Evolutionary conservation across 495 filamentous ascomycete genomes (phyloP), one percentile per base, ranked within the genome.

Genomic region (Lophiostoma macrostomum): DNA sequence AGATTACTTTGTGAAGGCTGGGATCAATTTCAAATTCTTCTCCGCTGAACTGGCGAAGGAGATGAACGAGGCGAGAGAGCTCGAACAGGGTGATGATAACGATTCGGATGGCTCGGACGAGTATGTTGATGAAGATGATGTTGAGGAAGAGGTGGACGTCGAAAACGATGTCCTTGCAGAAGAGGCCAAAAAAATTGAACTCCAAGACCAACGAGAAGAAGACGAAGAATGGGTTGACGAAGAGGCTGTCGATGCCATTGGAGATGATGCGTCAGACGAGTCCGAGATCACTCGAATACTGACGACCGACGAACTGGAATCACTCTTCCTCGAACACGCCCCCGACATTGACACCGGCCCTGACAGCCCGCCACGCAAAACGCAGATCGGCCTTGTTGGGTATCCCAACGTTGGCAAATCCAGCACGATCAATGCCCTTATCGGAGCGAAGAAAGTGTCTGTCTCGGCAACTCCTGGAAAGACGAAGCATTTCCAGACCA

Each of bases 321-420:
- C 79, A 13, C 80, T 96, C 2, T 95, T 99, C 73, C 72, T 96
- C 13, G 71, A 69, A 39, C 61, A 70, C 35, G 69, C 77, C 18
- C 63, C 71, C 1, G 69, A 73, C 25, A 64, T 73, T 34, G 62
- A 67, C 41, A 45, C 60, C 12, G 61, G 63, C 40, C 50, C 58
- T 16, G 59, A 61, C 13, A n/a, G 25, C 25, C 31, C 45, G 20
- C 64, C 71, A 13, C 78, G 78, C 56, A 96, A 91, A 67, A 84
- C 88, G 14, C 80, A 84, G 51, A 93, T 99, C 62, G 94, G 94
- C 58, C 78, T 99, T 12, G 93, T 99, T 44, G 94, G 94, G 25
- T 99, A 99, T 73, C 94, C 94, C 56, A 99, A 99, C 72, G 94
- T 97, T 59, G 94, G 94, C 64, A 99, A 99, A 71, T 97, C 94